Evolutionary conservation across 73 alveolate species (phyloP), one percentile per base, ranked within the genome.

Genomic region (Paramecium octaurelia): DNA sequence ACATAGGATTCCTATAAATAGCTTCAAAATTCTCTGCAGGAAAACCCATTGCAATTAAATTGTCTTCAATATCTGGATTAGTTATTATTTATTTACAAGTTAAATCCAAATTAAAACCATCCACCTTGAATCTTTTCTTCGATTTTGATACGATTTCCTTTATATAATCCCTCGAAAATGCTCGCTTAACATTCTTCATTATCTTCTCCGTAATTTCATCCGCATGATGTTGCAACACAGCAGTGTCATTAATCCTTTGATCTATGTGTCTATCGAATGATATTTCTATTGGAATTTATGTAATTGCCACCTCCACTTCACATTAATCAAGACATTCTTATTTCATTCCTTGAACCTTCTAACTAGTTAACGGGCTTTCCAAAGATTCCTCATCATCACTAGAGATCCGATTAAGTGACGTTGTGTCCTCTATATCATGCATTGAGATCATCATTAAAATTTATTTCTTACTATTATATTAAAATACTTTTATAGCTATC

Each of bases 11-110:
- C 90, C 99, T 88, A 89, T 96, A 97, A 7, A 96, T 57, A 16
- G 97, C 86, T 73, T 96, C 97, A 27, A 94, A 92, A 8, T 93
- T 97, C 48, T 83, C 93, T 14, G 98, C 96, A 48, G 99, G 99
- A 68, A 92, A 95, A 16, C 99, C 98, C 98, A 97, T 96, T 21
- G 99, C 99, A 27, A 96, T 95, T 20, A 97, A 93, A 58, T 96
- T 85, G 18, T 92, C 70, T 18, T 98, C 93, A 35, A 97, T 96
- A 89, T 97, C 87, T 60, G 34, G 18, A 42, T 54, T 38, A 21
- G 54, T 16, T 86, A 16, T 87, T 86, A 57, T 42, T 34, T 20
- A 60, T 7, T n/a, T 87, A 87, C 89, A 97, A 23, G 98, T 77
- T 93, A 96, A 86, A 86, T 97, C 99, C 43, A 97, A 94, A 68